These are phyloP conservation scores for Psilocybe tampanensis DNA, from an alignment of 768 basidiomycete species.

Conservation along the genomic window DNA sequence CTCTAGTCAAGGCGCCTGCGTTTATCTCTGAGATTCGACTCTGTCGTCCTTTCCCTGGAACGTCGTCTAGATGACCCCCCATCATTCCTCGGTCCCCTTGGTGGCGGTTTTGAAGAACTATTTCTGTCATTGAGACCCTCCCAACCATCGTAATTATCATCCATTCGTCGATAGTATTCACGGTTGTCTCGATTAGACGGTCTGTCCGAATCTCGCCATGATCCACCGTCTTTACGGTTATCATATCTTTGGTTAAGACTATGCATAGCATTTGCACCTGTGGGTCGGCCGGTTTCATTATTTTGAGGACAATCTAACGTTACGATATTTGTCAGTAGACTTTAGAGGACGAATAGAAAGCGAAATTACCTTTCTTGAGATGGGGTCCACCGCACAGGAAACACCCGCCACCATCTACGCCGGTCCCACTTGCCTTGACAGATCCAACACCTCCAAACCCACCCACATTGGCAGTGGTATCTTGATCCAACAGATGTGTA, in stretches of 20 bases:
- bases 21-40: slow-evolving; percentile 45
- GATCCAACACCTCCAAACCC: slow-evolving; percentile 67
- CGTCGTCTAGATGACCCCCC: slow-evolving; percentile 22
- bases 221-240: slow-evolving; percentile 10
- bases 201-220: slow-evolving; percentile 19
- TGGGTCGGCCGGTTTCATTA: slow-evolving; percentile 23
- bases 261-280: slow-evolving; percentile 25
- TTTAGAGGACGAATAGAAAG: not conserved
- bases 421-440: slow-evolving; percentile 57
- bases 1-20: slow-evolving; percentile 58
- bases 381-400: slow-evolving; percentile 95
- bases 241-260: slow-evolving; percentile 18
- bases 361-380: slow-evolving; percentile 75
- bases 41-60: slow-evolving; percentile 35
- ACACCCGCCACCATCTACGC: slow-evolving; percentile 69
- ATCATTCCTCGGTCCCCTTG: slow-evolving; percentile 16
- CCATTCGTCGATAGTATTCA: slow-evolving; percentile 22
- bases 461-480: slow-evolving; percentile 69
- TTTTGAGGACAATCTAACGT: slow-evolving; percentile 33
- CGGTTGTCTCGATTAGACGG: slow-evolving; percentile 22
- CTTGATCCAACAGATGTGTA: slow-evolving; percentile 93
- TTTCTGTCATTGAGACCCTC: slow-evolving; percentile 26
- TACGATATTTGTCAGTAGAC: not conserved
- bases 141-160: slow-evolving; percentile 23
- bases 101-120: slow-evolving; percentile 25